Evolutionary conservation across 2,329 filamentous ascomycete genomes (phyloP).

Genomic region (Bipolaris victoriae): DNA sequence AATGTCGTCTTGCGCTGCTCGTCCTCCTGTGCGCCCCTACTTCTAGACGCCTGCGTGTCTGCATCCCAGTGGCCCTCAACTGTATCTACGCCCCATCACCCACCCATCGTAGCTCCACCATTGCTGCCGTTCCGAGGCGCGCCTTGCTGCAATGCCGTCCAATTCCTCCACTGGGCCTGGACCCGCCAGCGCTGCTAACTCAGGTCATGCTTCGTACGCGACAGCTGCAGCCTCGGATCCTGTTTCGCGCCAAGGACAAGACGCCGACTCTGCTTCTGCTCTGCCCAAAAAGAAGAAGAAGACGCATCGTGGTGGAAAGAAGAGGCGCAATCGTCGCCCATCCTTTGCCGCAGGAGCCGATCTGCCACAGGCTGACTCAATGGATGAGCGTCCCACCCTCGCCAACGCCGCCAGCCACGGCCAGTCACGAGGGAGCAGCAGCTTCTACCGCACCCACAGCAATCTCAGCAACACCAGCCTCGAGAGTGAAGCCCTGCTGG

Average conservation of each 20-base stretch:
- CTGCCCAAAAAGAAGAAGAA: constrained; percentile 68
- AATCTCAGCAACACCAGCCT: constrained; percentile 84
- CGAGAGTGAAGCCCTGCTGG: constrained; percentile 85
- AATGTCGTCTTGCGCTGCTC: constrained; percentile 9
- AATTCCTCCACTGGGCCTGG: constrained; percentile 19
- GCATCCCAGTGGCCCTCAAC: constrained; percentile 10
- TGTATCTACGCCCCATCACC: not conserved
- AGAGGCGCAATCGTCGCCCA: constrained; percentile 75
- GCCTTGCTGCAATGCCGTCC: constrained; percentile 23
- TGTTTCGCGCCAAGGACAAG: constrained; percentile 9
- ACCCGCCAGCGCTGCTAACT: constrained; percentile 18
- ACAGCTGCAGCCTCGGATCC: constrained; percentile 22
- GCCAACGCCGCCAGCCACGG: constrained; percentile 45
- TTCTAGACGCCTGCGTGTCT: constrained; percentile 5
- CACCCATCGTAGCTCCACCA: not conserved
- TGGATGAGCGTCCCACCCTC: constrained; percentile 60
- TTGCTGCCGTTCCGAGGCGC: constrained; percentile 9
- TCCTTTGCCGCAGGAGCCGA: constrained; percentile 70
- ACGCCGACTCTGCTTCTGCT: constrained; percentile 19
- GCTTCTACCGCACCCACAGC: constrained; percentile 61
- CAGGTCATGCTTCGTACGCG: constrained; percentile 21
- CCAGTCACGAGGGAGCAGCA: constrained; percentile 49
- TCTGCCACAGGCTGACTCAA: constrained; percentile 62
- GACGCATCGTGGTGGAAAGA: constrained; percentile 77
- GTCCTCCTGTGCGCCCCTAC: constrained; percentile 2